Evolutionary conservation across 2,329 filamentous ascomycete species (phyloP), one percentile per base, ranked within the genome.

Genomic region (Blumeriella jaapii): DNA sequence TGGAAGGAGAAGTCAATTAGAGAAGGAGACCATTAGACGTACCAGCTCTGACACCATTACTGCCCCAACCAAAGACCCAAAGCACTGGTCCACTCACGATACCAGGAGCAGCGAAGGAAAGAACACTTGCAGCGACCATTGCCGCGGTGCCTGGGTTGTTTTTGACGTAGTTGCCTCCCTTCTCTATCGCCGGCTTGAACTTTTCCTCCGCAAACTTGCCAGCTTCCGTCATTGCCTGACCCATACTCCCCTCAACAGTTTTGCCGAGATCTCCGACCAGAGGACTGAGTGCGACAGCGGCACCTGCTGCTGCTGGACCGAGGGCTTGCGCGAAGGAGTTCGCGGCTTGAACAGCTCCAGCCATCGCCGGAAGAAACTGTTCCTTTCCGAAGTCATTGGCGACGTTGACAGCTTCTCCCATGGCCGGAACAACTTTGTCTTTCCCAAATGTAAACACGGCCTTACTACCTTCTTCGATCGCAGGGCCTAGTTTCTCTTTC

Each of bases 51-150:
- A 36, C 26, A 1, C 34, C 34, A 3, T 2, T 8, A 25, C 26
- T 6, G 5, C 9, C 34, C 17, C 26, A 36, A 7, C 34, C 34
- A 13, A 24, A 18, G n/a, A 13, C 34, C 34, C 26, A 30, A 19
- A 29, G 23, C 6, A 18, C 13, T 5, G 13, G 18, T 3, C 12
- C 34, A 17, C 12, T 23, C 10, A 36, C 18, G 13, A 25, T 6
- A 1, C 25, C 34, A 5, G 26, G 34, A 1, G 17, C 13, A 11
- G 15, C 5, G n/a, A 31, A 0, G 7, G 20, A 14, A 8, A 36
- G 3, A 2, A 3, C 27, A 30, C 27, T 30, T 5, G 9, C 15
- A 13, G 27, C 34, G 17, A 14, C 25, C 13, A 22, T 5, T 2
- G 27, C 34, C 0, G 20, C 11, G 15, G 6, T 15, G 4, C 34